Percentiles rank a stretch among this genome's conserved stretches.
Evolutionary conservation across 176 grass and related monocot genomes (phyloP).

Genomic region (Ananas comosus): DNA sequence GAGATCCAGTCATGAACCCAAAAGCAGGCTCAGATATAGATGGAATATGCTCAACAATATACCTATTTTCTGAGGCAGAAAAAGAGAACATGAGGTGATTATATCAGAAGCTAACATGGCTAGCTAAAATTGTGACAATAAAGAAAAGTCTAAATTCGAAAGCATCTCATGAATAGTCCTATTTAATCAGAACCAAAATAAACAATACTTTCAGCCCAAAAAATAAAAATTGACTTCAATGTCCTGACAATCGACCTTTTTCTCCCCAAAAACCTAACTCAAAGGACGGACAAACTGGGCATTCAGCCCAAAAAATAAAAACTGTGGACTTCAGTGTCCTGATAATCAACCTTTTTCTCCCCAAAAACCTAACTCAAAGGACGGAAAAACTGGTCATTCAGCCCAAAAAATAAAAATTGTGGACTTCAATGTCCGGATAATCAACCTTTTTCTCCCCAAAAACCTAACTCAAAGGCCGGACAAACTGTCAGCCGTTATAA

Average conservation of each 20-base stretch:
- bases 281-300: neutral
- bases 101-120: no score
- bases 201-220: slow-evolving; percentile 11
- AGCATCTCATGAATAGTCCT: no score
- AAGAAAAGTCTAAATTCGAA: no score
- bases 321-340: neutral
- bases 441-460: neutral
- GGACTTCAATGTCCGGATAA: neutral
- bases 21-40: no score
- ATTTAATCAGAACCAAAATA: neutral
- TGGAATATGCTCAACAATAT: no score
- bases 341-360: neutral
- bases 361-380: no score
- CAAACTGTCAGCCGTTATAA: neutral
- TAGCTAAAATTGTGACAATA: no score
- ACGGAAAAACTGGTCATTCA: neutral
- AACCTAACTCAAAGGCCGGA: neutral
- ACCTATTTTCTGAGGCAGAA: no score
- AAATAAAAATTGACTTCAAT: neutral
- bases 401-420: slow-evolving; percentile 3
- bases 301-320: slow-evolving; percentile 8
- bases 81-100: no score
- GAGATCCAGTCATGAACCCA: no score
- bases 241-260: slow-evolving; percentile 2
- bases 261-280: no score